Evolutionary conservation across 2,329 filamentous ascomycete species (phyloP), one percentile per base, ranked within the genome.

Genomic region (Alternaria panax): DNA sequence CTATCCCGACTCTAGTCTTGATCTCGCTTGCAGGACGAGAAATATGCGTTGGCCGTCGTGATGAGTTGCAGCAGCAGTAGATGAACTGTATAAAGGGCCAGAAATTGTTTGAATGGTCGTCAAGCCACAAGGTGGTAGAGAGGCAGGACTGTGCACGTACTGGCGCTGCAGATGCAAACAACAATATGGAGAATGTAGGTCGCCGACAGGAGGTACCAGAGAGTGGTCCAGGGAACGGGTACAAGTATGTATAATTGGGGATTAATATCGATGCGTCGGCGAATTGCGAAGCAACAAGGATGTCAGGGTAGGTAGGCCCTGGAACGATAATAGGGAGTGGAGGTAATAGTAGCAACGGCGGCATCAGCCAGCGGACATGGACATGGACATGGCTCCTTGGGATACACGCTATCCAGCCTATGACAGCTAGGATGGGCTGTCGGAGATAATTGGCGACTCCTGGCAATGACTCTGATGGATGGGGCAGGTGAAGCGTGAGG

Each of bases 281-380:
- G 67, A 63, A 70, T 68, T 71, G 66, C 65, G 62, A 66, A 63
- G 67, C 51, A 65, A 57, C 60, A 62, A 64, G 69, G 64, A 61
- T 66, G 54, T 60, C 50, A 60, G 62, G 63, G 65, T 65, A 67
- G 64, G 62, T 66, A 61, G 65, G 63, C 67, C 66, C 64, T 62
- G 63, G 66, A 59, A 65, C 57, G 64, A 64, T 67, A 72, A 65
- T 69, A 70, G 66, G 66, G 66, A 59, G 63, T 64, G 57, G 57
- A 63, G 59, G 62, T 52, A 58, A 60, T 62, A 61, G 64, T 51
- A 69, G 68, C 52, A 69, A 67, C 60, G 60, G 63, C 69, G 69
- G 69, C 64, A 74, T 72, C 67, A 73, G 68, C 46, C 53, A 66
- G 57, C 67, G 65, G 62, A 69, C 73, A 72, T 72, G 59, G 62